phyloP scores from a whole-genome alignment of 2,329 filamentous ascomycete species.

The Onygenales sp. region DNA sequence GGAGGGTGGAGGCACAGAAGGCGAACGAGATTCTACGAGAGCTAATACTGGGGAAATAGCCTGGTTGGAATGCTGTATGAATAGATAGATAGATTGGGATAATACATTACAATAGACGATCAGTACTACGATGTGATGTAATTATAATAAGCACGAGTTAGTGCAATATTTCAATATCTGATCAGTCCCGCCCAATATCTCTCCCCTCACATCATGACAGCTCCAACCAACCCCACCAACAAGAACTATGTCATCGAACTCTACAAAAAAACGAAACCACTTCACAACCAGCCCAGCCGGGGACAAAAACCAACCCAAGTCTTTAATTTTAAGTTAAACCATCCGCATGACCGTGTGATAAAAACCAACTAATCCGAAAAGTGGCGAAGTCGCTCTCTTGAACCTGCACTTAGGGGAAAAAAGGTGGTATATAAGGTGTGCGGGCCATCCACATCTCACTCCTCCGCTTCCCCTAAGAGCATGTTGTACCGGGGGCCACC shows the following conservation, averaged over 20 bases:
- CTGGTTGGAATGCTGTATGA: not conserved
- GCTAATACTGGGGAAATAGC: conserved; percentile 27
- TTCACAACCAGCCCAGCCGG: too few relatives aligned
- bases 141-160: too few relatives aligned
- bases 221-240: not conserved
- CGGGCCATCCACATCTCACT: conserved; percentile 1
- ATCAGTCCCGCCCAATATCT: not conserved
- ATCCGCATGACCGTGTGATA: not conserved
- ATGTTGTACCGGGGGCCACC: conserved; percentile 31
- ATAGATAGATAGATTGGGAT: not conserved
- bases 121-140: too few relatives aligned
- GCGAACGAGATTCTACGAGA: conserved; percentile 47
- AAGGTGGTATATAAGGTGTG: conserved; percentile 15
- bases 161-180: too few relatives aligned
- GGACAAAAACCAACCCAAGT: too few relatives aligned
- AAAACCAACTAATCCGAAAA: not conserved
- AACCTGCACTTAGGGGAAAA: conserved; percentile 42
- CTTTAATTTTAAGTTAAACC: too few relatives aligned
- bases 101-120: not conserved
- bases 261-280: too few relatives aligned
- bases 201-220: not conserved
- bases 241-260: not conserved
- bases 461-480: conserved; percentile 34
- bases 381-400: conserved; percentile 27
- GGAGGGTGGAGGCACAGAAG: conserved; percentile 51